These are phyloP conservation scores for Citrus sinensis DNA, from an alignment of 345 rosid species.

Conservation along the genomic window DNA sequence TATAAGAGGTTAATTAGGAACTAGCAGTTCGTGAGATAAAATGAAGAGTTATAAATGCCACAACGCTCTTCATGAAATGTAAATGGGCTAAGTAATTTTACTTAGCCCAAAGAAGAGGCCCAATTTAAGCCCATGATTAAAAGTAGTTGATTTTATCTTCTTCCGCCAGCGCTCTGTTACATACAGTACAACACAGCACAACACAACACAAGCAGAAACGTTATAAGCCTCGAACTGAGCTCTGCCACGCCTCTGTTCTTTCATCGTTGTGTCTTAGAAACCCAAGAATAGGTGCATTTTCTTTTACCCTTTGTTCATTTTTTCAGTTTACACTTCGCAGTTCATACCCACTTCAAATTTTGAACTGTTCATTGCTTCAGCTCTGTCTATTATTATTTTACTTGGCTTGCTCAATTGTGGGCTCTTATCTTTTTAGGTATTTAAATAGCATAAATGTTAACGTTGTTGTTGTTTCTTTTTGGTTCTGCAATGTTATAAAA, in stretches of 20 bases:
- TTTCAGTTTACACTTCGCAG: neutral
- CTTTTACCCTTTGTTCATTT: neutral
- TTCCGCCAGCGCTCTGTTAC: neutral
- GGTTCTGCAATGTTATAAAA: neutral
- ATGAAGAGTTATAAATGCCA: no score
- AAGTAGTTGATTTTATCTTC: neutral
- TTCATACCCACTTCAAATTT: neutral
- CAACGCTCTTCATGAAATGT: no score
- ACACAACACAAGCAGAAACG: neutral
- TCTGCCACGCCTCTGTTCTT: neutral
- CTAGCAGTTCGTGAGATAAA: no score
- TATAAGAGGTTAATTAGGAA: no score
- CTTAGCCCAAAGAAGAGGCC: neutral
- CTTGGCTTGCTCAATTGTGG: neutral
- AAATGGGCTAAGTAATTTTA: no score
- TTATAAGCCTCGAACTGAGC: neutral
- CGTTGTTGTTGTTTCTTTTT: neutral
- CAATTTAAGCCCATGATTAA: neutral
- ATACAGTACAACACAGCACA: neutral
- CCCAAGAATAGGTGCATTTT: neutral
- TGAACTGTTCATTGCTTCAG: neutral
- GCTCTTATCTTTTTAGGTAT: neutral
- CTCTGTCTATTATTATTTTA: neutral
- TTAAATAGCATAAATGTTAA: neutral
- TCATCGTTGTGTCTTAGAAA: no score